Conservation (phyloP, 2,329 filamentous ascomycete species). For the Penicillium sclerotigenum region DNA sequence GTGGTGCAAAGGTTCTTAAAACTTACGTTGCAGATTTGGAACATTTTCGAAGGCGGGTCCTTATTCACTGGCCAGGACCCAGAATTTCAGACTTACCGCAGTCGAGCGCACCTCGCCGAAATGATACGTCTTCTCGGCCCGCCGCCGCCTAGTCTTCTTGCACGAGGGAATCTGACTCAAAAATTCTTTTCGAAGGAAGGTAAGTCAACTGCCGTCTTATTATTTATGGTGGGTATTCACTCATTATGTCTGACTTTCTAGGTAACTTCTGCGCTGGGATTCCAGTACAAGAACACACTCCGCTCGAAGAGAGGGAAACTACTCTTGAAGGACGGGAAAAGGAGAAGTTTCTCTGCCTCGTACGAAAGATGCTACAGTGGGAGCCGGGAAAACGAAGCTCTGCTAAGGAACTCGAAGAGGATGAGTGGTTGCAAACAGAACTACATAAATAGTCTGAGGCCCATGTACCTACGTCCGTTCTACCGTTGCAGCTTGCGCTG, state of each 20-base stretch:
- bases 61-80: slow-evolving; percentile 46
- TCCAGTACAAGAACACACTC: slow-evolving; percentile 20
- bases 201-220: too few relatives aligned
- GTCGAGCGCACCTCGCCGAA: slow-evolving; percentile 49
- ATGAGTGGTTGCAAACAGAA: neutral
- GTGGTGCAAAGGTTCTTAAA: neutral
- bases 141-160: slow-evolving; percentile 40
- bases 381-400: slow-evolving; percentile 31
- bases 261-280: slow-evolving; percentile 26
- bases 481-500: too few relatives aligned
- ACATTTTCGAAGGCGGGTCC: slow-evolving; percentile 47
- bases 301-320: slow-evolving; percentile 40
- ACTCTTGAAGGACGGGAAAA: slow-evolving; percentile 36
- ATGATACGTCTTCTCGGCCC: slow-evolving; percentile 48
- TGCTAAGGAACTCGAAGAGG: slow-evolving; percentile 12
- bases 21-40: slow-evolving; percentile 43
- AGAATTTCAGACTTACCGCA: slow-evolving; percentile 40
- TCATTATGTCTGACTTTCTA: too few relatives aligned
- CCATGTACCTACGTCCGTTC: too few relatives aligned
- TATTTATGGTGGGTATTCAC: too few relatives aligned
- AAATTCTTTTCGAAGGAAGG: slow-evolving; percentile 44
- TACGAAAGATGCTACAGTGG: slow-evolving; percentile 41
- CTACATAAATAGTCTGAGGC: neutral
- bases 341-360: slow-evolving; percentile 30
- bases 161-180: slow-evolving; percentile 26